Percentiles rank a stretch among this genome's conserved stretches.
Evolutionary conservation across 495 filamentous ascomycete species (phyloP).

Genomic region (Extremus antarcticus): DNA sequence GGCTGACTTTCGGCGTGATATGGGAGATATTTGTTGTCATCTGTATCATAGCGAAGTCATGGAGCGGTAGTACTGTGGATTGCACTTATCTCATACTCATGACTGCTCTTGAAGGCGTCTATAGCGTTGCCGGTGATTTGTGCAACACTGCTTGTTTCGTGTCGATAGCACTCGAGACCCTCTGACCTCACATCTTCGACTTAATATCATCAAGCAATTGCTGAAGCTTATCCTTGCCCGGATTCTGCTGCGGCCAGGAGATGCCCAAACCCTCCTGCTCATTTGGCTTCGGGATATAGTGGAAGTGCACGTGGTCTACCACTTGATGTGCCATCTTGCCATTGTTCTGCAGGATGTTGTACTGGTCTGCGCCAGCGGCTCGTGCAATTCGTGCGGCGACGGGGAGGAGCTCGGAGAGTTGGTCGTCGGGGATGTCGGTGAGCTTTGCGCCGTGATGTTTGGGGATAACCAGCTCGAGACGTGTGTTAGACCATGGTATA

Average conservation of each 20-base stretch:
- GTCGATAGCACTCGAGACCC: no score
- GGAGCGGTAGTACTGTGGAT: no score
- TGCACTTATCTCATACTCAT: no score
- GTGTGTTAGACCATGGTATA: neutral
- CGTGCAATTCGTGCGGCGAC: conserved; percentile 75
- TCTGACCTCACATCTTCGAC: conserved; percentile 61
- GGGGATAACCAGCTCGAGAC: conserved; percentile 79
- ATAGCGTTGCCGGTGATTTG: no score
- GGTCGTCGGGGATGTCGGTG: conserved; percentile 84
- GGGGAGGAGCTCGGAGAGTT: conserved; percentile 67
- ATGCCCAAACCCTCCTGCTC: conserved; percentile 68
- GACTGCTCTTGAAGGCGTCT: no score
- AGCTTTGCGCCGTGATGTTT: conserved; percentile 92
- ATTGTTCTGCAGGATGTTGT: conserved; percentile 97
- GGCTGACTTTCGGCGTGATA: neutral
- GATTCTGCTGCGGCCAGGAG: conserved; percentile 63
- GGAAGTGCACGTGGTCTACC: conserved; percentile 81
- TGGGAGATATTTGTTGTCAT: neutral
- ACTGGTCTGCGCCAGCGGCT: conserved; percentile 67
- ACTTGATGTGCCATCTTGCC: conserved; percentile 85
- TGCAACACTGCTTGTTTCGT: neutral
- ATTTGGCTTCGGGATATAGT: conserved; percentile 97
- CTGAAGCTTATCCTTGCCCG: conserved; percentile 78
- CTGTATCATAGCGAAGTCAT: no score
- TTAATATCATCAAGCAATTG: conserved; percentile 71